Conservation (phyloP, 164 flowering plant genomes). For the Platanus orientalis region DNA sequence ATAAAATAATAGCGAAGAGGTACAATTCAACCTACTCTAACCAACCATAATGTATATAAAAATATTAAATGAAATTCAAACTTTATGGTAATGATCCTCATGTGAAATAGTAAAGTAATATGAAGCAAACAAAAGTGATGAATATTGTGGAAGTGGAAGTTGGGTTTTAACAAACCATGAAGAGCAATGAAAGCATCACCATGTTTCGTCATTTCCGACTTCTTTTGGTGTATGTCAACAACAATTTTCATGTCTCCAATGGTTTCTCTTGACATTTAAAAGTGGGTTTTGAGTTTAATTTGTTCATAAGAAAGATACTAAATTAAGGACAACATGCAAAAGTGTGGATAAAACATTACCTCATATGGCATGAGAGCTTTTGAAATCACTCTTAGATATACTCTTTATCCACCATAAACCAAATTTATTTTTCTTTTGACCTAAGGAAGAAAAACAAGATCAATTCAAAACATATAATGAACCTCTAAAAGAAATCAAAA, state of each 20-base stretch:
- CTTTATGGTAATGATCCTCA: too few species aligned
- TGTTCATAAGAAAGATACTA: background rate
- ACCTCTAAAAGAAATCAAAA: background rate
- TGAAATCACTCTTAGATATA: conserved; percentile 68
- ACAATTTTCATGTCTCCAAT: conserved; percentile 49
- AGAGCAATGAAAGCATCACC: conserved; percentile 63
- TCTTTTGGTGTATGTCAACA: conserved; percentile 62
- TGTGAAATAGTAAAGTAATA: too few species aligned
- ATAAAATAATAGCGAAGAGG: too few species aligned
- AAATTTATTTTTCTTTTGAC: conserved; percentile 60
- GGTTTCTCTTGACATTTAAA: conserved; percentile 55
- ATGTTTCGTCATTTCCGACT: conserved; percentile 55
- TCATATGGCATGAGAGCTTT: conserved; percentile 55
- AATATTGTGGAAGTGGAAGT: background rate
- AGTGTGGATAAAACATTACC: conserved; percentile 41
- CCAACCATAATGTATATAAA: too few species aligned
- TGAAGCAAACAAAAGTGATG: too few species aligned
- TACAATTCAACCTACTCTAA: too few species aligned
- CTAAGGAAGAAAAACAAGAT: conserved; percentile 20
- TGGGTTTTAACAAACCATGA: conserved; percentile 28
- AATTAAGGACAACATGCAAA: too few species aligned
- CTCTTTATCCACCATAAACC: conserved; percentile 79
- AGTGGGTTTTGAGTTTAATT: background rate
- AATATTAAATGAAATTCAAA: too few species aligned
- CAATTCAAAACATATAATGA: background rate